Percentiles rank a stretch among this genome's conserved stretches.
Evolutionary conservation across 2,329 filamentous ascomycete species (phyloP).

Genomic region (Dactylellina drechsleri): DNA sequence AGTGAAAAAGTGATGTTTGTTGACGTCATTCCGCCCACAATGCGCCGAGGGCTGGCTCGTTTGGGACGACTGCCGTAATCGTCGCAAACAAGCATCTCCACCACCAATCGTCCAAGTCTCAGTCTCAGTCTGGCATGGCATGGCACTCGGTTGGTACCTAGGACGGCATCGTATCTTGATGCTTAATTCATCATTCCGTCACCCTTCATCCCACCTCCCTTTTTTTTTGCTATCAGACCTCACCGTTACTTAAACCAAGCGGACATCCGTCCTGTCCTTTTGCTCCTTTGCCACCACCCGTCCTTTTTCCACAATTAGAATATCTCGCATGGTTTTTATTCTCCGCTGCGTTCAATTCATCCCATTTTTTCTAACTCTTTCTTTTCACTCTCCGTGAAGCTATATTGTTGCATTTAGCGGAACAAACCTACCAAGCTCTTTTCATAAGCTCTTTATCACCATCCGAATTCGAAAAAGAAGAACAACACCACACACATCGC

Average conservation of each 20-base stretch:
- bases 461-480: too few species aligned
- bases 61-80: constrained; percentile 30
- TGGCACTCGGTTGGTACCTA: too few species aligned
- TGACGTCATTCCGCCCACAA: constrained; percentile 39
- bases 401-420: too few species aligned
- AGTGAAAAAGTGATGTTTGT: constrained; percentile 1
- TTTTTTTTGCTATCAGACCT: neutral
- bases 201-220: neutral
- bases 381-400: neutral
- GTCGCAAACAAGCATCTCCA: constrained; percentile 23
- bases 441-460: too few species aligned
- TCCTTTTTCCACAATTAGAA: neutral
- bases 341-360: neutral
- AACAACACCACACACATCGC: too few species aligned
- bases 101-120: too few species aligned
- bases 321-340: neutral
- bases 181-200: constrained; percentile 14
- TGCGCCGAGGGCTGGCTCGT: constrained; percentile 9
- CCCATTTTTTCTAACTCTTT: neutral
- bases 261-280: neutral
- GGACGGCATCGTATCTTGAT: neutral
- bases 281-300: neutral
- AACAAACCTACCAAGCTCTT: too few species aligned
- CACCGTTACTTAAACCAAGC: neutral
- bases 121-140: too few species aligned